These are phyloP conservation scores for Tremella mesenterica DNA, from an alignment of 768 basidiomycete species.

Conservation along the genomic window DNA sequence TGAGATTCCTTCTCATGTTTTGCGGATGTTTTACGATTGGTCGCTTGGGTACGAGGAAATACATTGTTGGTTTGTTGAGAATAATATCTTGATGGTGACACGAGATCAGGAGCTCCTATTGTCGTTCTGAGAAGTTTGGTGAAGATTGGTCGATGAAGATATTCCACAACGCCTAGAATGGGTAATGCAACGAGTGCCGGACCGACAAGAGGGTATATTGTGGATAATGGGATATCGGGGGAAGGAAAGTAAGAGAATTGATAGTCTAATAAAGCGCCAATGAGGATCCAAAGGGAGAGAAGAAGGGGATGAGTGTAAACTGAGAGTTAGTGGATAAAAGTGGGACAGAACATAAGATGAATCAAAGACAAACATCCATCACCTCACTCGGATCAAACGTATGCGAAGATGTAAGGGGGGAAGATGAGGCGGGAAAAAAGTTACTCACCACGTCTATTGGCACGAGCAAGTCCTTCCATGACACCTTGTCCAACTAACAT, in stretches of 20 bases:
- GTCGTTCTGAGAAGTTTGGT: constrained; percentile 11
- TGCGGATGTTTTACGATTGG: no score
- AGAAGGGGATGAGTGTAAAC: constrained; percentile 18
- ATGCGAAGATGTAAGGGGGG: no score
- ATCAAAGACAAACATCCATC: background rate
- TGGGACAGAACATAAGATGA: background rate
- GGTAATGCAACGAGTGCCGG: constrained; percentile 20
- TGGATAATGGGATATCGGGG: constrained; percentile 4
- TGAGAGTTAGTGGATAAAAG: constrained; percentile 1
- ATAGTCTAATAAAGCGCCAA: constrained; percentile 12
- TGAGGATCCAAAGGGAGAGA: constrained; percentile 5
- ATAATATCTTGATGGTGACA: constrained; percentile 17
- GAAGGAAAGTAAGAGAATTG: constrained; percentile 9
- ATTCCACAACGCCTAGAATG: constrained; percentile 17
- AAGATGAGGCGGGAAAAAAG: background rate
- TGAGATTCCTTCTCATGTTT: no score
- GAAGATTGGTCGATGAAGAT: constrained; percentile 20
- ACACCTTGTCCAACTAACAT: constrained; percentile 32
- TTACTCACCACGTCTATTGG: constrained; percentile 20
- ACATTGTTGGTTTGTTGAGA: no score
- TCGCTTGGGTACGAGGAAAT: no score
- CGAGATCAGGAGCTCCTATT: constrained; percentile 22
- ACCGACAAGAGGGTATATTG: constrained; percentile 14
- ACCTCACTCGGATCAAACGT: background rate
- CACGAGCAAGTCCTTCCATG: constrained; percentile 27